Evolutionary conservation across 202 grass and related monocot genomes (phyloP).

Genomic region (Carex sylvatica): DNA sequence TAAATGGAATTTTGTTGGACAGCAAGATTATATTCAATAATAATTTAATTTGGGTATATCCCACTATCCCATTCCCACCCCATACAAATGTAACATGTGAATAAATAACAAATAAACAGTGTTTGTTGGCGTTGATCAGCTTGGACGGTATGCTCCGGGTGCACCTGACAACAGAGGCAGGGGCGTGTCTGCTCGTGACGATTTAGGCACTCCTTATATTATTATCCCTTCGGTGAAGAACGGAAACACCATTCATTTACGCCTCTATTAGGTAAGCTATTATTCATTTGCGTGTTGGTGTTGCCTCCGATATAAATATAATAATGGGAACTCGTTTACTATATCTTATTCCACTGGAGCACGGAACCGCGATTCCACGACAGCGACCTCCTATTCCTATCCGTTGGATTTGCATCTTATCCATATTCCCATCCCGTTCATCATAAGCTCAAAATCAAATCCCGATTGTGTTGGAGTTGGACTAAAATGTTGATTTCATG

Average conservation of each 20-base stretch:
- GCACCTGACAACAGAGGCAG: not conserved
- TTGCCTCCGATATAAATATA: not conserved
- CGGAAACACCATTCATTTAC: not conserved
- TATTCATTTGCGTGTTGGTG: not conserved
- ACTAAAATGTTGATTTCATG: not conserved
- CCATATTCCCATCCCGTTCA: too few relatives aligned
- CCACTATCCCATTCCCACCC: too few relatives aligned
- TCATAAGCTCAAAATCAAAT: not conserved
- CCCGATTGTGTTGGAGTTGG: not conserved
- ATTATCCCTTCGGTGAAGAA: slow-evolving; percentile 1
- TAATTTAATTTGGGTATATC: too few relatives aligned
- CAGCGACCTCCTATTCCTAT: not conserved
- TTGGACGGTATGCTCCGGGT: slow-evolving; percentile 6
- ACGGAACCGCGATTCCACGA: slow-evolving; percentile 6
- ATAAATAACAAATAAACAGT: too few relatives aligned
- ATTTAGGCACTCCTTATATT: slow-evolving; percentile 13
- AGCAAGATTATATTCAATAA: too few relatives aligned
- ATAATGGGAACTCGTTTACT: not conserved
- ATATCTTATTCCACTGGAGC: not conserved
- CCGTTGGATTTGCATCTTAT: slow-evolving; percentile 4
- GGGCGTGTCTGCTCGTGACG: not conserved
- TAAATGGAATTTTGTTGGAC: too few relatives aligned
- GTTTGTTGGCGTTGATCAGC: not conserved
- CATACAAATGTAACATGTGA: too few relatives aligned
- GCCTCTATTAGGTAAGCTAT: slow-evolving; percentile 3